Conservation (phyloP, 2,329 filamentous ascomycete genomes). For the Corinectria fuckeliana region DNA sequence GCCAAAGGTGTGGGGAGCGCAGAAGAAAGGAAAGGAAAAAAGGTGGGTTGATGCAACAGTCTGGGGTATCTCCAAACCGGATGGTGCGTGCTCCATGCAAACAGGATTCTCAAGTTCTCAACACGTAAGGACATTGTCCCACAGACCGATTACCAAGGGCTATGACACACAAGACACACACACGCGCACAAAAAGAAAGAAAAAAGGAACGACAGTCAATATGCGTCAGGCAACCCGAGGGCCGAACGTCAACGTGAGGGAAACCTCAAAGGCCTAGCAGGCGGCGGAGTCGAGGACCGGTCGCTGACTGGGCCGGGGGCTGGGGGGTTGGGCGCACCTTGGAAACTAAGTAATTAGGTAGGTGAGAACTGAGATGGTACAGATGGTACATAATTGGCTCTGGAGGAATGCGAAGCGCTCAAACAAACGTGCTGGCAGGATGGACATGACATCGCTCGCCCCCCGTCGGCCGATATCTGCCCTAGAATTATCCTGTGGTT, state of each 20-base stretch:
- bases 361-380: neutral
- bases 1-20: slow-evolving; percentile 13
- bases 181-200: neutral
- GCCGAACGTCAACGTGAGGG: slow-evolving; percentile 22
- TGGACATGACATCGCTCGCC: neutral
- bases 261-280: slow-evolving; percentile 19
- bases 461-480: neutral
- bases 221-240: neutral
- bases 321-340: slow-evolving; percentile 13
- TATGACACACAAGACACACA: slow-evolving; percentile 17
- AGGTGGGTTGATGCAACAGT: slow-evolving; percentile 8
- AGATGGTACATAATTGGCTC: no score
- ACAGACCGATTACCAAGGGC: neutral
- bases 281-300: slow-evolving; percentile 24
- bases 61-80: slow-evolving; percentile 20
- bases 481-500: neutral
- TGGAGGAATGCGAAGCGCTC: no score
- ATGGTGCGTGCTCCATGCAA: neutral
- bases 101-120: no score
- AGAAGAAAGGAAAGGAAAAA: neutral
- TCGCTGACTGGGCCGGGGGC: slow-evolving; percentile 16
- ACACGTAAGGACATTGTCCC: neutral
- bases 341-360: no score
- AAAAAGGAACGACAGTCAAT: slow-evolving; percentile 5
- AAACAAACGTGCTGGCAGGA: no score